Base-by-base conservation (phyloP, 345 rosid genomes). In the Moringa oleifera region DNA sequence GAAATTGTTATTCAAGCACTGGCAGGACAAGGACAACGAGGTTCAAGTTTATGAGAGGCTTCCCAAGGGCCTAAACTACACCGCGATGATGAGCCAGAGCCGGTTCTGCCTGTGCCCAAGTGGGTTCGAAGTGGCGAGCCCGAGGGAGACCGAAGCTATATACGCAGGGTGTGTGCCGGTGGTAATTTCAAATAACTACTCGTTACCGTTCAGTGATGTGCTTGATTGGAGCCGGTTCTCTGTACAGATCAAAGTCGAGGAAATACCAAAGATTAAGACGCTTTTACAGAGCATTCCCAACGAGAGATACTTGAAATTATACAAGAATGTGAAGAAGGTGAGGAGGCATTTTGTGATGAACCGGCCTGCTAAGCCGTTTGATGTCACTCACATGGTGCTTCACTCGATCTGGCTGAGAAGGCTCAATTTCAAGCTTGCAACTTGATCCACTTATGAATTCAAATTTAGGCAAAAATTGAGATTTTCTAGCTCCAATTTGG, bases 31-130 rank as follows among this genome's bases (percentile, higher is more conserved):
- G 21, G 83, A 78, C 51, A 54, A 63, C 8, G 85, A 80, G 18
- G 54, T 82, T 18, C 76, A 65, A 56, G 87, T 85, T 10, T 71
- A 82, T 25, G 84, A 79, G 18, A 51, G 65, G 16, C 71, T 79
- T 0, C 65, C 74, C 9, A 50, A 78, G 47, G 58, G 20, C 7
- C 25, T 65, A 9, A 54, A 78, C 68, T 83, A 84, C 74, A 55
- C 59, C 36, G 61, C 69, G 24, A 21, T 81, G 33, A 73, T 81
- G 80, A 77, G 80, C 2, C 57, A 16, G 25, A 84, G 84, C 73
- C 84, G 70, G 78, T 86, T 73, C 75, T 89, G 89, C 68, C 63
- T 83, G 70, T 83, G 84, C 62, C 92, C 89, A 0, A 83, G 87
- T 62, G 85, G 88, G 59, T 80, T 63, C 22, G 88, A 86, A 57